A percentile compares a stretch with the other conserved stretches of the same genome.
Evolutionary conservation across 2,329 filamentous ascomycete genomes (phyloP).

Genomic region (Xylaria arbuscula): DNA sequence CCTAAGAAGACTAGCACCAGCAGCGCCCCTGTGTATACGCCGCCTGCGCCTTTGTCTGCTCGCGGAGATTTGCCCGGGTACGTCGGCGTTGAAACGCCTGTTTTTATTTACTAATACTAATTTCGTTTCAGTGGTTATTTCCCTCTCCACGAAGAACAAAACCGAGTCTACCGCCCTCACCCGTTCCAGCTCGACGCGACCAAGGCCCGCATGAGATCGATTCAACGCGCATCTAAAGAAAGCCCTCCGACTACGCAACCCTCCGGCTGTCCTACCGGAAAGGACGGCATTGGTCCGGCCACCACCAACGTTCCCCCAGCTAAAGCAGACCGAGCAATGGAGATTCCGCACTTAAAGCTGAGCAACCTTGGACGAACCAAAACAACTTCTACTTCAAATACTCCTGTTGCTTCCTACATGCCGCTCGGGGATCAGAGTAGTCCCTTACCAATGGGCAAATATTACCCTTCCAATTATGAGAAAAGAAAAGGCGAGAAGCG

Average conservation of each 20-base stretch:
- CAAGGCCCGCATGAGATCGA: slow-evolving; percentile 53
- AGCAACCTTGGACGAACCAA: slow-evolving; percentile 28
- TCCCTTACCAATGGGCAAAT: slow-evolving; percentile 68
- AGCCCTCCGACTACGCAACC: slow-evolving; percentile 38
- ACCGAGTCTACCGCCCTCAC: slow-evolving; percentile 61
- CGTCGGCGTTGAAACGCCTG: slow-evolving; percentile 44
- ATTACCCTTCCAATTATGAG: slow-evolving; percentile 72
- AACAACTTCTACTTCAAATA: slow-evolving; percentile 50
- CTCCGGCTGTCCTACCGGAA: slow-evolving; percentile 33
- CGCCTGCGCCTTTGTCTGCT: slow-evolving; percentile 64
- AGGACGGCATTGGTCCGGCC: slow-evolving; percentile 40
- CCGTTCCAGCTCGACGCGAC: slow-evolving; percentile 61
- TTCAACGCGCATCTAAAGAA: slow-evolving; percentile 51
- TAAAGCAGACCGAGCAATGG: slow-evolving; percentile 44
- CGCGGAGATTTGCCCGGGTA: slow-evolving; percentile 70
- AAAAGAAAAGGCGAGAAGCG: slow-evolving; percentile 51
- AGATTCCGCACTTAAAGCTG: slow-evolving; percentile 39
- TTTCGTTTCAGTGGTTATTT: slow-evolving; percentile 66
- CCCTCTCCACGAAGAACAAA: slow-evolving; percentile 67
- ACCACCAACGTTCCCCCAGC: slow-evolving; percentile 37
- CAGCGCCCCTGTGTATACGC: slow-evolving; percentile 56
- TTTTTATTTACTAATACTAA: slow-evolving; percentile 33
- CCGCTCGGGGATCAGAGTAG: slow-evolving; percentile 61
- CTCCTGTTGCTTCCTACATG: slow-evolving; percentile 63
- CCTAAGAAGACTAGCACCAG: slow-evolving; percentile 54